A percentile compares a stretch with the other conserved stretches of the same genome.
Conservation (phyloP, 2,329 filamentous ascomycete genomes). For the Aspergillus sojae region DNA sequence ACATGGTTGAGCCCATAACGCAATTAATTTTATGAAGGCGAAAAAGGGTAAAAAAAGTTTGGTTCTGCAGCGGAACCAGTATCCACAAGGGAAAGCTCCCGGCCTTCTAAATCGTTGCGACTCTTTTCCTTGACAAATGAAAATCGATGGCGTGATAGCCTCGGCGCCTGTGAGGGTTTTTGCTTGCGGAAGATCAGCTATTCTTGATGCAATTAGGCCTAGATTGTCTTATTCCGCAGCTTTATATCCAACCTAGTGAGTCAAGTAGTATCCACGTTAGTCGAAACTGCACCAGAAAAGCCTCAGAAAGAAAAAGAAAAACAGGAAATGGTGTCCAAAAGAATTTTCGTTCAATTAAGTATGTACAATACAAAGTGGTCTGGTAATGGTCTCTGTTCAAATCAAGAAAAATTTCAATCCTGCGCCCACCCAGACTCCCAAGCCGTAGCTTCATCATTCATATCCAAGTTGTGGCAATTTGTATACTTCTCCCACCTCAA, state of each 20-base stretch:
- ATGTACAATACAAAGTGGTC: slow-evolving; percentile 28
- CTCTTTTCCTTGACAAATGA: slow-evolving; percentile 26
- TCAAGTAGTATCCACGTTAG: not conserved
- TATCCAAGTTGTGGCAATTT: slow-evolving; percentile 25
- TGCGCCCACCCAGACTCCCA: slow-evolving; percentile 24
- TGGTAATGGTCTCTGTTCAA: slow-evolving; percentile 23
- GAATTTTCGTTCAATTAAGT: slow-evolving; percentile 21
- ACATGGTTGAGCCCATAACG: slow-evolving; percentile 6
- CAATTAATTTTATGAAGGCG: not conserved
- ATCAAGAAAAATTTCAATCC: slow-evolving; percentile 7
- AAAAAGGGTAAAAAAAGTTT: slow-evolving; percentile 6
- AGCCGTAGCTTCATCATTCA: slow-evolving; percentile 19
- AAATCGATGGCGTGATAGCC: slow-evolving; percentile 28
- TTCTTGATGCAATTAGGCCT: slow-evolving; percentile 1
- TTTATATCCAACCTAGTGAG: not conserved
- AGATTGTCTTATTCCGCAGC: not conserved
- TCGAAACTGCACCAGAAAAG: not conserved
- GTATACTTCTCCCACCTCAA: slow-evolving; percentile 17
- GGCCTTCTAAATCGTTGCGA: not conserved
- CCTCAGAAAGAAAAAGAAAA: not conserved
- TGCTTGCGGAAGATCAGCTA: not conserved
- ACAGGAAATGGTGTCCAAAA: not conserved
- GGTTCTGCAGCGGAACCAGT: not conserved
- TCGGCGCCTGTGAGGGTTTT: not conserved
- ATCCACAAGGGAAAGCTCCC: too few relatives aligned